These are phyloP conservation scores for Anacardium occidentale DNA, from an alignment of 345 rosid genomes.

Conservation along the genomic window DNA sequence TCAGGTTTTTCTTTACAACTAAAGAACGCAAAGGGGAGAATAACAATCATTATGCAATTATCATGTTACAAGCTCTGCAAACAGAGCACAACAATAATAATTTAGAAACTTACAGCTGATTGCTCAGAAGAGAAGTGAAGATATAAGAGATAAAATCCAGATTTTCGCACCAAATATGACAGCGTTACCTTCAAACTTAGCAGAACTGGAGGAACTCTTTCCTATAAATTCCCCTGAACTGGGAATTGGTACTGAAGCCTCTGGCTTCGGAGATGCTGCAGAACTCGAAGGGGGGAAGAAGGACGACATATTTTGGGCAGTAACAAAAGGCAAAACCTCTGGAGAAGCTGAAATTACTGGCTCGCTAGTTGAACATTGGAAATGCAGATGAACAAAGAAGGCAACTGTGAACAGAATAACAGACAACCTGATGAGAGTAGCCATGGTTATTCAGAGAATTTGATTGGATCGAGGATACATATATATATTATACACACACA, in stretches of 20 bases:
- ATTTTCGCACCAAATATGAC: constrained; percentile 25
- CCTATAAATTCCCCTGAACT: constrained; percentile 53
- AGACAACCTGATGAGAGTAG: constrained; percentile 26
- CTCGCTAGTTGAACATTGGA: constrained; percentile 30
- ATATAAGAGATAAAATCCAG: constrained; percentile 11
- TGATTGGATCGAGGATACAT: neutral
- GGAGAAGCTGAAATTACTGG: constrained; percentile 58
- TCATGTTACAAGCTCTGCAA: neutral
- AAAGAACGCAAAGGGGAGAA: too few species aligned
- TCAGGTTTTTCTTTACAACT: too few species aligned
- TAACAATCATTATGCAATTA: too few species aligned
- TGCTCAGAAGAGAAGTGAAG: neutral
- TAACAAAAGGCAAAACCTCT: constrained; percentile 46
- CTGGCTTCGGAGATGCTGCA: constrained; percentile 42
- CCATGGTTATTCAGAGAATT: constrained; percentile 36
- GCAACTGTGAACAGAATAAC: constrained; percentile 20
- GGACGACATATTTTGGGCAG: constrained; percentile 56
- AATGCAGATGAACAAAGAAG: constrained; percentile 18
- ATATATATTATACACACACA: too few species aligned
- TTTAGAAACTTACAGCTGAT: neutral
- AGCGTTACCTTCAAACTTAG: constrained; percentile 22
- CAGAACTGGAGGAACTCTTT: constrained; percentile 39
- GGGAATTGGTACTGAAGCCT: constrained; percentile 42
- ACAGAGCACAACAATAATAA: neutral
- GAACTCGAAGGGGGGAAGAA: constrained; percentile 63